These are phyloP conservation scores for Globisporangium yorkense DNA, from an alignment of 352 stramenopile genomes.

Conservation along the genomic window DNA sequence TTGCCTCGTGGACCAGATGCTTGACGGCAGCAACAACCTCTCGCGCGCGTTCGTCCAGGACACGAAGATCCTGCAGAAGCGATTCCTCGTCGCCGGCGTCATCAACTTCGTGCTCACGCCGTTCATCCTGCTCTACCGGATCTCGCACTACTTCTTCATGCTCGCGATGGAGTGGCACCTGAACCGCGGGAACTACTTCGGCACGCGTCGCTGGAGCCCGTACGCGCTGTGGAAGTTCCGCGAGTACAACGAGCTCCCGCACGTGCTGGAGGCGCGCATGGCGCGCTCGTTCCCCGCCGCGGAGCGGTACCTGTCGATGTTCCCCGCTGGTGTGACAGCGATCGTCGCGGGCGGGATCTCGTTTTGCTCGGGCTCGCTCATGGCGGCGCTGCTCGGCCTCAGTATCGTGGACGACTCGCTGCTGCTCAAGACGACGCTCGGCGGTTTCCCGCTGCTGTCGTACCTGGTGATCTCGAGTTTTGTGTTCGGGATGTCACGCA, in stretches of 20 bases:
- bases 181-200: slow-evolving; percentile 90
- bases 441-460: slow-evolving; percentile 94
- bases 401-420: slow-evolving; percentile 94
- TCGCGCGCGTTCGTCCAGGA: slow-evolving; percentile 91
- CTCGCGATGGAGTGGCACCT: slow-evolving; percentile 95
- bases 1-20: slow-evolving; percentile 96
- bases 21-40: slow-evolving; percentile 76
- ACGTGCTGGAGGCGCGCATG: slow-evolving; percentile 94
- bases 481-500: slow-evolving; percentile 76
- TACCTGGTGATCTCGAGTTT: slow-evolving; percentile 92
- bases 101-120: slow-evolving; percentile 94
- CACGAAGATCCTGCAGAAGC: slow-evolving; percentile 86
- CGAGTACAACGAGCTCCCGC: slow-evolving; percentile 98
- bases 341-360: slow-evolving; percentile 91
- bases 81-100: slow-evolving; percentile 92
- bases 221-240: slow-evolving; percentile 90
- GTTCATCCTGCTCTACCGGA: slow-evolving; percentile 97
- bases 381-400: slow-evolving; percentile 91
- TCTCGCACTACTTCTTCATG: slow-evolving; percentile 96
- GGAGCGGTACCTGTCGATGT: slow-evolving; percentile 93
- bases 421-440: slow-evolving; percentile 93
- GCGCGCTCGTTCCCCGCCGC: slow-evolving; percentile 89
- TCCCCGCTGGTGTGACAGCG: slow-evolving; percentile 84
- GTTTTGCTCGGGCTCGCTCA: slow-evolving; percentile 95
- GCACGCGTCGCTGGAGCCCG: slow-evolving; percentile 91